These are phyloP conservation scores for Notholithocarpus densiflorus DNA, from an alignment of 306 rosid species.

Conservation along the genomic window DNA sequence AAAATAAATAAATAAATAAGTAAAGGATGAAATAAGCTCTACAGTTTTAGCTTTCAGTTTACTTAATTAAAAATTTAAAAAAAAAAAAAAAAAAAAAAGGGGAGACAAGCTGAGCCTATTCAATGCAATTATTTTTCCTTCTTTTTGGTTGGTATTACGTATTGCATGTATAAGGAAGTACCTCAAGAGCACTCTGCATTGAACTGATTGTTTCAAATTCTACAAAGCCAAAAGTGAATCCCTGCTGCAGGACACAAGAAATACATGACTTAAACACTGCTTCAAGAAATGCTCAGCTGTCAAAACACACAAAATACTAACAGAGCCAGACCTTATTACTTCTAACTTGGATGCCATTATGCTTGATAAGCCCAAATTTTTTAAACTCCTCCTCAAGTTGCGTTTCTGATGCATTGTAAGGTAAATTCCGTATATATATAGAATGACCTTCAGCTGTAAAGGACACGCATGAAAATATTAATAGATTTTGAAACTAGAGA, in stretches of 20 bases:
- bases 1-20: neutral
- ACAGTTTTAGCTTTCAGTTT: neutral
- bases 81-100: too few relatives aligned
- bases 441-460: conserved; percentile 86
- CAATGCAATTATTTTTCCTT: neutral
- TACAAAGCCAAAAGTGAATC: conserved; percentile 95
- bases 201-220: conserved; percentile 78
- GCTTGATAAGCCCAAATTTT: conserved; percentile 91
- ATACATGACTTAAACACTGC: conserved; percentile 25
- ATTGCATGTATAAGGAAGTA: conserved; percentile 14
- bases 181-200: conserved; percentile 85
- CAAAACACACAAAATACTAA: conserved; percentile 14
- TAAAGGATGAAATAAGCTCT: neutral
- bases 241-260: conserved; percentile 64
- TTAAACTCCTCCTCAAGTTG: conserved; percentile 86
- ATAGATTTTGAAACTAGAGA: conserved; percentile 15
- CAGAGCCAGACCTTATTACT: conserved; percentile 60
- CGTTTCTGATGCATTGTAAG: conserved; percentile 78
- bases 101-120: neutral
- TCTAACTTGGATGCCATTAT: conserved; percentile 93
- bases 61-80: neutral
- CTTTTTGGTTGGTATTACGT: neutral
- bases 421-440: conserved; percentile 84
- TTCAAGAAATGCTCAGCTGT: conserved; percentile 22
- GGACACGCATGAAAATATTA: conserved; percentile 12